Evolutionary conservation across 78 protist species (phyloP).

Genomic region (Andalucia godoyi): DNA sequence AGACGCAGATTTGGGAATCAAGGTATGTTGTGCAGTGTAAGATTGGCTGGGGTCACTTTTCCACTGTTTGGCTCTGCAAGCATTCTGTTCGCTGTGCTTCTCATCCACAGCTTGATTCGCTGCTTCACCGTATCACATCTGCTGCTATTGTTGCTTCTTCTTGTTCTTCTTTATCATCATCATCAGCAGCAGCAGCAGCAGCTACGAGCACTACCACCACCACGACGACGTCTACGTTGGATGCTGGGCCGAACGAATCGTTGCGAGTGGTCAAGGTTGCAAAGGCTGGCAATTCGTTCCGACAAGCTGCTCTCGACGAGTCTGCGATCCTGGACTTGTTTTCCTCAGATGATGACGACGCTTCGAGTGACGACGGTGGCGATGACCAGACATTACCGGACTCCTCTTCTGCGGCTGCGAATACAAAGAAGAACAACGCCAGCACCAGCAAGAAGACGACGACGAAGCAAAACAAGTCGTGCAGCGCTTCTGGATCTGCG

Average conservation of each 20-base stretch:
- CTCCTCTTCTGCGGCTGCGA: neutral
- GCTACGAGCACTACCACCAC: no score
- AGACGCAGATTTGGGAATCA: no score
- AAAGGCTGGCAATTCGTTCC: conserved; percentile 39
- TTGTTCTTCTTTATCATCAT: neutral
- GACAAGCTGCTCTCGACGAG: conserved; percentile 41
- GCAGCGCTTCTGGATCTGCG: no score
- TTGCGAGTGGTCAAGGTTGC: conserved; percentile 47
- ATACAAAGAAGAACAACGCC: neutral
- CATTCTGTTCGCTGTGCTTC: no score
- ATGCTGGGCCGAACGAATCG: no score
- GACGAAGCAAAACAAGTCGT: neutral
- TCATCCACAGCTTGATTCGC: neutral
- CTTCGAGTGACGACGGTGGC: neutral
- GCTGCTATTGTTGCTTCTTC: neutral
- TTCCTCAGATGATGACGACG: conserved; percentile 1
- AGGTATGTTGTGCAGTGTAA: conserved; percentile 67
- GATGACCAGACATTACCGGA: neutral
- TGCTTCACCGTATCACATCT: neutral
- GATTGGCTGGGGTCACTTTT: conserved; percentile 98
- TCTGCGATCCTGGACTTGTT: conserved; percentile 7
- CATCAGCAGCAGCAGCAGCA: neutral
- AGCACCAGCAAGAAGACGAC: neutral
- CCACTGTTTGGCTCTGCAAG: conserved; percentile 95
- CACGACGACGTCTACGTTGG: no score